These are phyloP conservation scores for Penicillium sp. DNA, from an alignment of 2,329 filamentous ascomycete genomes.

Conservation along the genomic window DNA sequence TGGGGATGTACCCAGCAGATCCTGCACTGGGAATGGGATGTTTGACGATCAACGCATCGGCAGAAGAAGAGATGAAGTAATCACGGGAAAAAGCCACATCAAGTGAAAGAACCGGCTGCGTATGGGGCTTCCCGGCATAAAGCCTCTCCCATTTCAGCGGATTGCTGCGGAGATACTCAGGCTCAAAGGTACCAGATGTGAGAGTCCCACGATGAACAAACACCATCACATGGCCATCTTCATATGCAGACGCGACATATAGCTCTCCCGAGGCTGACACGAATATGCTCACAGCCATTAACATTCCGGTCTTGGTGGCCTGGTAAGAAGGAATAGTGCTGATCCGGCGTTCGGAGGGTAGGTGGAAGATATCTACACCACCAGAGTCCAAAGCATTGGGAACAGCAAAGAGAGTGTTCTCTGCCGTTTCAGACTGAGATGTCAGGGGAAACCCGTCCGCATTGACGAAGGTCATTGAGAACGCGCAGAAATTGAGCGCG, in stretches of 20 bases:
- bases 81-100: conserved; percentile 50
- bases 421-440: conserved; percentile 23
- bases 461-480: conserved; percentile 30
- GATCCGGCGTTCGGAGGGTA: conserved; percentile 70
- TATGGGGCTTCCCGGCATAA: conserved; percentile 66
- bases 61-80: conserved; percentile 74
- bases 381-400: conserved; percentile 73
- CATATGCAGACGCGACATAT: conserved; percentile 72
- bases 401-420: conserved; percentile 64
- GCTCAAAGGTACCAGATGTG: conserved; percentile 33
- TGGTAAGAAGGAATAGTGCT: conserved; percentile 53
- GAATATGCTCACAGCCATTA: conserved; percentile 73
- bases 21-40: conserved; percentile 58
- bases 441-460: conserved; percentile 10
- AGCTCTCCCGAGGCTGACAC: conserved; percentile 48
- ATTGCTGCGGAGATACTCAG: conserved; percentile 15
- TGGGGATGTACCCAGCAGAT: conserved; percentile 1
- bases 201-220: conserved; percentile 50
- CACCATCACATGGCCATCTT: conserved; percentile 73
- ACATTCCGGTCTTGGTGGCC: conserved; percentile 61
- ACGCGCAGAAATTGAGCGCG: conserved; percentile 88
- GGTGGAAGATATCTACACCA: conserved; percentile 75
- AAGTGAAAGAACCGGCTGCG: conserved; percentile 77
- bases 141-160: conserved; percentile 50
- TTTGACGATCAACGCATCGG: conserved; percentile 73